Base-by-base conservation (phyloP, 176 grass and related monocot genomes). In the Areca catechu region DNA sequence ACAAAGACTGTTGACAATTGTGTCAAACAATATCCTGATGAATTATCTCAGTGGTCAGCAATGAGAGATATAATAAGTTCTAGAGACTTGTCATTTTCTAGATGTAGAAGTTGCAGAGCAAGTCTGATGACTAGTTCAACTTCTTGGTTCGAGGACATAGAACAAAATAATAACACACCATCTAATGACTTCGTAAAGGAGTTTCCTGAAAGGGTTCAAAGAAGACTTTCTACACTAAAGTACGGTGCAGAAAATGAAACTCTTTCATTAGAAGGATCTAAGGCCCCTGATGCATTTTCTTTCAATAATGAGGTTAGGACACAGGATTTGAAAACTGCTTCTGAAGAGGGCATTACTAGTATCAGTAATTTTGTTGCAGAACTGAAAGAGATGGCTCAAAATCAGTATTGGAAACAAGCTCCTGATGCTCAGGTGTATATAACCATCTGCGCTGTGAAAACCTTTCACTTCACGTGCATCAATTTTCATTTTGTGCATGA, bases 91-190 rank as follows among this genome's bases (percentile, higher is more conserved):
- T 71, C 58, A 28, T 22, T 92, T 21, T 77, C 62, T 19, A 89
- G 81, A 74, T 89, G 81, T 37, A 92, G 49, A 63, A 98, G 87
- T 71, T 98, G 93, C 81, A 86, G 61, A 61, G 81, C 87, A 58
- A 91, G 73, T 43, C 70, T 92, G 75, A 92, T 85, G 84, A 48
- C 79, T 53, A 78, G 71, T 60, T 86, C 84, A 7, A 80, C 74
- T 51, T 85, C 71, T 50, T 82, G 76, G 72, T 77, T 80, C 52
- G 83, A 85, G 63, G 76, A 81, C 70, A 58, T 69, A 1, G 23
- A 55, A 58, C 56, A 70, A 43, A 47, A 82, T 48, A 74, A 65
- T 48, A 87, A 65, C 28, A 85, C 75, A 54, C 54, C 69, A 28
- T 54, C 75, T 29, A 66, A 73, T 70, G 71, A 63, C 18, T 67